Base-by-base conservation (phyloP, 495 filamentous ascomycete species). In the Jackrogersella multiformis region DNA sequence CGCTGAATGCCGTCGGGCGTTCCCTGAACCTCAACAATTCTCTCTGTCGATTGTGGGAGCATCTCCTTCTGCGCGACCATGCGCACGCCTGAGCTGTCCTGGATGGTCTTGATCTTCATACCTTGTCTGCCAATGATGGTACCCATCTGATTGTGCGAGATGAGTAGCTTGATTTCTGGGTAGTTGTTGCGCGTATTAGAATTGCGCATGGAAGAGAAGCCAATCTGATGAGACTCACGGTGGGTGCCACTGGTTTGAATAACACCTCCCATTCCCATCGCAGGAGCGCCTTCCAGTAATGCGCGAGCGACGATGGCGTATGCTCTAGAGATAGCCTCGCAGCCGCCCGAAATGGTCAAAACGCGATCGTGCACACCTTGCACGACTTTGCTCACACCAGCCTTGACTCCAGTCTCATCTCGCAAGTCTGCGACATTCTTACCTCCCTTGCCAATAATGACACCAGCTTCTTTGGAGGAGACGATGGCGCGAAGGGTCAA, bases 11-110 rank as follows among this genome's bases (percentile, higher is more conserved):
- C 93, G 32, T 95, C 92, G 26, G 95, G 92, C 5, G 89, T 92
- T 70, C 95, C 95, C 76, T 94, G 91, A 51, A 99, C 91, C 75
- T 98, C 96, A 56, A 99, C 96, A 68, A 99, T 92, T 45, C 95
- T 90, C 80, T 99, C 95, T n/a, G 95, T 99, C 10, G 95, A 99
- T 77, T 98, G 95, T 23, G 95, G 95, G 30, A 98, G 89, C 95
- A 99, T 98, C 74, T 99, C 95, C 81, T 99, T 99, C 77, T 97
- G 94, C 48, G 95, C 95, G 30, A 98, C 93, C 95, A 99, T 98
- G 69, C 95, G 92, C 58, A 97, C 94, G 64, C 94, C 93, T 2
- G 96, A 98, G 9, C 89, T 88, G 79, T 99, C 96, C 77, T 99
- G 95, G 70, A 99, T 99, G 77, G 97, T 91, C 85, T 99, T 99